Percentiles rank a stretch among this genome's conserved stretches.
Evolutionary conservation across 495 filamentous ascomycete species (phyloP).

Genomic region (Cercophora scortea): DNA sequence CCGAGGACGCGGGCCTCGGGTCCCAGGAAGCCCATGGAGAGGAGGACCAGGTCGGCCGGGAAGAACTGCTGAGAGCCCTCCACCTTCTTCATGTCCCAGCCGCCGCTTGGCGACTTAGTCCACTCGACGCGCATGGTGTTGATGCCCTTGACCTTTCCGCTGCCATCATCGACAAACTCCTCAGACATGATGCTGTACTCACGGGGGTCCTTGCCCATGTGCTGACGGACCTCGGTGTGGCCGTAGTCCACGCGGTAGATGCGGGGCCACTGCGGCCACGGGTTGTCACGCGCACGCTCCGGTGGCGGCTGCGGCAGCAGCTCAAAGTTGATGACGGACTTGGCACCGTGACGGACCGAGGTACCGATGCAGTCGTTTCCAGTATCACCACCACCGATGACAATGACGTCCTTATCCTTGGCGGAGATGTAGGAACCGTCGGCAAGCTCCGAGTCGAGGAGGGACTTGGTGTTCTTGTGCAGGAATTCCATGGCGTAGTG

Average conservation of each 20-base stretch:
- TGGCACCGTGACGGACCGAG: constrained; percentile 93
- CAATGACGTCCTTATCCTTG: constrained; percentile 93
- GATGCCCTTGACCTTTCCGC: constrained; percentile 87
- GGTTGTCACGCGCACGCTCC: constrained; percentile 93
- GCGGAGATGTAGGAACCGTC: constrained; percentile 92
- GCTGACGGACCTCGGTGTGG: constrained; percentile 92
- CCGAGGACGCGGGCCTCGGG: constrained; percentile 87
- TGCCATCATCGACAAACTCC: constrained; percentile 92
- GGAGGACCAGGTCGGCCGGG: constrained; percentile 89
- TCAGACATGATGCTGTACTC: constrained; percentile 99
- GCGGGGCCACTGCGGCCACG: constrained; percentile 98
- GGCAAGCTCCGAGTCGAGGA: constrained; percentile 83
- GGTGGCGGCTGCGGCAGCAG: constrained; percentile 89
- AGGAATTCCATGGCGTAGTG: constrained; percentile 99
- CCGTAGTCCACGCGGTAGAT: constrained; percentile 99
- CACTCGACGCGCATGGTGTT: constrained; percentile 97
- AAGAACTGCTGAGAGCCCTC: constrained; percentile 96
- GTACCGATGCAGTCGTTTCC: constrained; percentile 99
- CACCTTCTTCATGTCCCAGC: constrained; percentile 99
- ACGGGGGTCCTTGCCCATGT: constrained; percentile 94
- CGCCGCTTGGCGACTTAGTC: constrained; percentile 82
- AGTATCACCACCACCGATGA: constrained; percentile 98
- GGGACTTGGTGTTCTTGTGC: constrained; percentile 96
- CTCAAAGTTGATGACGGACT: constrained; percentile 96
- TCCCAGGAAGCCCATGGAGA: constrained; percentile 98